Evolutionary conservation across 352 stramenopile genomes (phyloP).

Genomic region (Globisporangium middletonii): DNA sequence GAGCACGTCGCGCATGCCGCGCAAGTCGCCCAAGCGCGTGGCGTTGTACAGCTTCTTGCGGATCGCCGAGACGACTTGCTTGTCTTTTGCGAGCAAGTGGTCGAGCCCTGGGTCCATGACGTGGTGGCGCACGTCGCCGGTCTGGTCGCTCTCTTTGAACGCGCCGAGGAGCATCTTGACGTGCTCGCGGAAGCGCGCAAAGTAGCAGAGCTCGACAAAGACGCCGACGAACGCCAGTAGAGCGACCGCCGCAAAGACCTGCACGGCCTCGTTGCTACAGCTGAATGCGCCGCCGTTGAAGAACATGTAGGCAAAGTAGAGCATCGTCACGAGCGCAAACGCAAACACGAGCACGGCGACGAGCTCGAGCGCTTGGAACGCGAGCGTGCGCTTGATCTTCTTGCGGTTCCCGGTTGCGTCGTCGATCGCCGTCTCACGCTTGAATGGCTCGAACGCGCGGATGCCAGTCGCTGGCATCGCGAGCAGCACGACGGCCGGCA

Average conservation of each 20-base stretch:
- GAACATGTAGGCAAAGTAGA: conserved; percentile 82
- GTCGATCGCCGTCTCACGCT: conserved; percentile 32
- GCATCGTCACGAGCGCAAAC: conserved; percentile 44
- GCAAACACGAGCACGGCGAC: conserved; percentile 47
- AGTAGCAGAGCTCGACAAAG: conserved; percentile 60
- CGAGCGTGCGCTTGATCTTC: conserved; percentile 68
- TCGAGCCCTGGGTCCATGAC: conserved; percentile 46
- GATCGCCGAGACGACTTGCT: conserved; percentile 47
- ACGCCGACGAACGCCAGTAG: conserved; percentile 55
- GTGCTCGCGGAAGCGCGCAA: conserved; percentile 75
- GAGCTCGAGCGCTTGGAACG: conserved; percentile 70
- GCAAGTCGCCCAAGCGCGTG: conserved; percentile 53
- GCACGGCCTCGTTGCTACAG: conserved; percentile 39
- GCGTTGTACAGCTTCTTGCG: conserved; percentile 74
- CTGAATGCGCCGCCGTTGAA: conserved; percentile 68
- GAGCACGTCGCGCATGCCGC: conserved; percentile 61
- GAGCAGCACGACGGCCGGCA: conserved; percentile 55
- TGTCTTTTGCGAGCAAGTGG: conserved; percentile 48
- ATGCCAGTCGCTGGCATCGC: conserved; percentile 47
- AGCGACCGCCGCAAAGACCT: conserved; percentile 46
- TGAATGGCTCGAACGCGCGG: conserved; percentile 69
- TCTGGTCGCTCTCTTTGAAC: conserved; percentile 79
- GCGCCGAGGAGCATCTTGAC: conserved; percentile 81
- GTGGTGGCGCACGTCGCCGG: conserved; percentile 60
- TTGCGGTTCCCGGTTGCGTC: conserved; percentile 39